These are phyloP conservation scores for Boletus subcaerulescens DNA, from an alignment of 768 basidiomycete species.

Conservation along the genomic window DNA sequence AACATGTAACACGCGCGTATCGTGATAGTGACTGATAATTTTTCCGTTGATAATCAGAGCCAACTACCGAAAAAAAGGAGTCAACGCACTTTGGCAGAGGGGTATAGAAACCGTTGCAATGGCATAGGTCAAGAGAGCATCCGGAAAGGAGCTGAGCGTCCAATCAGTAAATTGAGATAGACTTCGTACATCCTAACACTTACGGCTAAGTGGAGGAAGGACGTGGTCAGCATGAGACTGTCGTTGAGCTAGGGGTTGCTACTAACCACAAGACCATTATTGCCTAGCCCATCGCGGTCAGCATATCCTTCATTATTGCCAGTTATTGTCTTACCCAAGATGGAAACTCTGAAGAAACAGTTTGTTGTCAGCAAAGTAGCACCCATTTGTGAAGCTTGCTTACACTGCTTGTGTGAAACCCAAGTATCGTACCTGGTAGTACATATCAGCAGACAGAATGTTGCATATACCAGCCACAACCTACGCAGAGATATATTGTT, in stretches of 20 bases:
- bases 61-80: neutral
- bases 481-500: constrained; percentile 7
- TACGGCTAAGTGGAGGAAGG: constrained; percentile 2
- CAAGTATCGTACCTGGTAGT: constrained; percentile 10
- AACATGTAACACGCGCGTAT: constrained; percentile 24
- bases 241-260: neutral
- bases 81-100: constrained; percentile 18
- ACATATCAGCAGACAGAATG: neutral
- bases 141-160: neutral
- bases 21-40: constrained; percentile 8
- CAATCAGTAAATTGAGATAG: neutral
- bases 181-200: neutral
- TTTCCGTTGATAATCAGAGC: neutral
- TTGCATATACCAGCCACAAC: neutral
- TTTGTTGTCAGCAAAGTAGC: neutral
- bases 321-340: constrained; percentile 5
- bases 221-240: neutral
- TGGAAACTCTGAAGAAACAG: neutral
- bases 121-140: neutral
- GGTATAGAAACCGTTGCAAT: neutral
- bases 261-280: neutral
- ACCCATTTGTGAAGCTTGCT: neutral
- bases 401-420: constrained; percentile 7
- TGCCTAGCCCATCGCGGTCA: neutral
- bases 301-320: neutral